Evolutionary conservation across 2,329 filamentous ascomycete genomes (phyloP).

Genomic region (Monosporascus sp.): DNA sequence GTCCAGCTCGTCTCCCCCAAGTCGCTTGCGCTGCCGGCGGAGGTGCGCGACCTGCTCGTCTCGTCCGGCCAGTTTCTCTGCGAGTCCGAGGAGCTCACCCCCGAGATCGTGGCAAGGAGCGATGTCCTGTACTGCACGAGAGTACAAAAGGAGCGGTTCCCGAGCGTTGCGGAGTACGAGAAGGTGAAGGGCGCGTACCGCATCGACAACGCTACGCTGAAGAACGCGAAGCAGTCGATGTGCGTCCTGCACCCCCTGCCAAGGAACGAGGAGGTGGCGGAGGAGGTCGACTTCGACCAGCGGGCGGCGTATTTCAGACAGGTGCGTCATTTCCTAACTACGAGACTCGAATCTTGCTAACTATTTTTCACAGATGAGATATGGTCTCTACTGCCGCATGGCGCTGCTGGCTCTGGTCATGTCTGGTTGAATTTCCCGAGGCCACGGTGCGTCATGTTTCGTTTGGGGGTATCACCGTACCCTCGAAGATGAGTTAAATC

Average conservation of each 20-base stretch:
- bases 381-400: slow-evolving; percentile 97
- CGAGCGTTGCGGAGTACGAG: slow-evolving; percentile 75
- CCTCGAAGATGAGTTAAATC: too few species aligned
- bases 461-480: too few species aligned
- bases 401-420: slow-evolving; percentile 91
- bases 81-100: slow-evolving; percentile 74
- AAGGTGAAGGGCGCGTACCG: slow-evolving; percentile 81
- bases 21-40: slow-evolving; percentile 68
- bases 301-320: slow-evolving; percentile 98
- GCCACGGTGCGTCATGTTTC: slow-evolving; percentile 1
- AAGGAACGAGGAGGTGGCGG: slow-evolving; percentile 84
- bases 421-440: slow-evolving; percentile 35
- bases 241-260: slow-evolving; percentile 94
- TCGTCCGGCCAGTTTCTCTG: slow-evolving; percentile 68
- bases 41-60: slow-evolving; percentile 67
- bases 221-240: slow-evolving; percentile 87
- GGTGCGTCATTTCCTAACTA: slow-evolving; percentile 55
- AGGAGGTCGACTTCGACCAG: slow-evolving; percentile 97
- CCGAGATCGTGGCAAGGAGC: slow-evolving; percentile 77
- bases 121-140: slow-evolving; percentile 97
- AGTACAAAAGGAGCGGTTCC: slow-evolving; percentile 93
- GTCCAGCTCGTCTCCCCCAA: slow-evolving; percentile 87
- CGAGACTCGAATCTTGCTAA: slow-evolving; percentile 31
- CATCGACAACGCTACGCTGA: slow-evolving; percentile 84
- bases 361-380: slow-evolving; percentile 68